phyloP scores from a whole-genome alignment of 305 asterid species.

The Rubia peregrina region DNA sequence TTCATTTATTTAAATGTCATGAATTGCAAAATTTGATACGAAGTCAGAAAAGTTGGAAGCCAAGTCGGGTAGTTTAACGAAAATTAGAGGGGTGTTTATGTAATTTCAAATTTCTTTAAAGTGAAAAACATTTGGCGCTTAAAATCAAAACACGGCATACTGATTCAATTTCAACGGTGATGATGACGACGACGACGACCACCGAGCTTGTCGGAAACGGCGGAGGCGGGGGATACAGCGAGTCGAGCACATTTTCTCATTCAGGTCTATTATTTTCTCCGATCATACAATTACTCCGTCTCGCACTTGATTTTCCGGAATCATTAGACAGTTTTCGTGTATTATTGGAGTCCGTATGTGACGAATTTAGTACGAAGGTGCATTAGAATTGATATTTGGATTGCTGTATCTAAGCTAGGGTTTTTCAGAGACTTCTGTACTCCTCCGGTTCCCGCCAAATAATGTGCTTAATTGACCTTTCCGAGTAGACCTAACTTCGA shows the following conservation, averaged over 20 bases:
- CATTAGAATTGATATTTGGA: neutral
- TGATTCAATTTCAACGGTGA: constrained; percentile 3
- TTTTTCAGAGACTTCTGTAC: neutral
- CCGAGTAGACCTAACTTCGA: neutral
- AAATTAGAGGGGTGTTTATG: neutral
- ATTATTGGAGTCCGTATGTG: neutral
- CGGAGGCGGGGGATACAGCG: constrained; percentile 32
- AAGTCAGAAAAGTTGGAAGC: neutral
- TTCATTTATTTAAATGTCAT: neutral
- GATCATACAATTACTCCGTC: neutral
- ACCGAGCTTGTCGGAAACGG: neutral
- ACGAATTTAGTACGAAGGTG: neutral
- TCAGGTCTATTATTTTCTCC: constrained; percentile 5
- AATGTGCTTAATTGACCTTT: neutral
- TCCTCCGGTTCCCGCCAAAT: neutral
- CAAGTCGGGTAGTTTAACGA: neutral
- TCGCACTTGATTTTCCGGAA: neutral
- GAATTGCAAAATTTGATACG: neutral
- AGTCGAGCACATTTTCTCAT: constrained; percentile 26
- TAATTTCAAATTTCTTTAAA: neutral
- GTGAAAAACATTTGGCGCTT: neutral
- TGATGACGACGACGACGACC: constrained; percentile 8
- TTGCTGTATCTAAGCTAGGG: neutral
- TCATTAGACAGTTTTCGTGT: neutral
- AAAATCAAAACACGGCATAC: neutral